A percentile compares a stretch with the other conserved stretches of the same genome.
Evolutionary conservation across 1,284 basidiomycete genomes (phyloP).

Genomic region (Mixia osmundae): DNA sequence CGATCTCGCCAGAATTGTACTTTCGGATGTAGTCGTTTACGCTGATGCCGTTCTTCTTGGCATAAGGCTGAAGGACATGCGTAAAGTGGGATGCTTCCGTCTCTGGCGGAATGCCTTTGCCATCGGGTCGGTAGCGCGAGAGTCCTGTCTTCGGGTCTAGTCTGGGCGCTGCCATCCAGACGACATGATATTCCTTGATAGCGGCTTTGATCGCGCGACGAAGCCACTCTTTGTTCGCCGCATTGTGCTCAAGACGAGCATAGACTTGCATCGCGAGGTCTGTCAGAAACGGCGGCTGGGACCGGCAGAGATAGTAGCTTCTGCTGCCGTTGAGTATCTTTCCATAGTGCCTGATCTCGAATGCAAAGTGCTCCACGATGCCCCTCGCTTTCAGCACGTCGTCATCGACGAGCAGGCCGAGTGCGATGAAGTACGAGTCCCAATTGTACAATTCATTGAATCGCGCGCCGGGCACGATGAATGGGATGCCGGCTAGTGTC

Average conservation of each 20-base stretch:
- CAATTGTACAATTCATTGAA: conserved; percentile 42
- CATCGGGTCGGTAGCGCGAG: conserved; percentile 77
- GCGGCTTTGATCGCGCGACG: conserved; percentile 86
- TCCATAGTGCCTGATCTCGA: conserved; percentile 48
- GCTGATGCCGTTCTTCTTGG: conserved; percentile 76
- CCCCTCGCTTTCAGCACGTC: conserved; percentile 81
- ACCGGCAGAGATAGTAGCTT: conserved; percentile 60
- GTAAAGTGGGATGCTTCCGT: conserved; percentile 97
- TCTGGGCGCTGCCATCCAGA: conserved; percentile 84
- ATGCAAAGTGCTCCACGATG: conserved; percentile 96
- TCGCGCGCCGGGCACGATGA: conserved; percentile 48
- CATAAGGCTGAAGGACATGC: conserved; percentile 84
- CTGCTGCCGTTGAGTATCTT: conserved; percentile 25
- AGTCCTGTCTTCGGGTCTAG: conserved; percentile 82
- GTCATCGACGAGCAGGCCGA: conserved; percentile 84
- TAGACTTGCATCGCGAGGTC: conserved; percentile 97
- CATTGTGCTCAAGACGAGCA: conserved; percentile 70
- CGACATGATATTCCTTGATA: conserved; percentile 94
- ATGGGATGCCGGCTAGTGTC: conserved; percentile 76
- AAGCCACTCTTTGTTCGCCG: conserved; percentile 69
- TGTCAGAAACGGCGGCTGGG: conserved; percentile 93
- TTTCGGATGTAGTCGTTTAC: conserved; percentile 91
- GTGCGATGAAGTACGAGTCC: conserved; percentile 83
- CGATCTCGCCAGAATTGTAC: conserved; percentile 64
- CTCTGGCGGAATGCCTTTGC: conserved; percentile 78